Conservation (phyloP, 2,329 filamentous ascomycete species). For the Sarocladiaceae sp. region DNA sequence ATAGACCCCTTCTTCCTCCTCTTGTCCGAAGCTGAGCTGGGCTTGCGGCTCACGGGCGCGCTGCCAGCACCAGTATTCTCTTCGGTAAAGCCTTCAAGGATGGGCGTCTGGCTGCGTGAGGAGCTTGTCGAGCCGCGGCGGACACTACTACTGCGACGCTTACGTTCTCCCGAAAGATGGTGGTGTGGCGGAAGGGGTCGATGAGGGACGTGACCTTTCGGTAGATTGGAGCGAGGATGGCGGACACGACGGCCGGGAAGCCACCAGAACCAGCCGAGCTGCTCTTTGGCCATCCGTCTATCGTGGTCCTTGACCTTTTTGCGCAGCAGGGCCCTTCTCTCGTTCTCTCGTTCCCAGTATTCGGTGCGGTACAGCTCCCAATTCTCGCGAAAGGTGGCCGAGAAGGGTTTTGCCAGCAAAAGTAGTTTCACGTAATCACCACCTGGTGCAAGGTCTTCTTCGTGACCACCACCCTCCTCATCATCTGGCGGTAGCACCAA, state of each 20-base stretch:
- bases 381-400: constrained; percentile 87
- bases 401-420: constrained; percentile 89
- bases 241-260: constrained; percentile 55
- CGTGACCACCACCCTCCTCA: constrained; percentile 61
- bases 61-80: background rate
- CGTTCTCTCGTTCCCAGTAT: constrained; percentile 97
- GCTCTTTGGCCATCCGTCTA: constrained; percentile 58
- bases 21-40: constrained; percentile 40
- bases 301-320: constrained; percentile 63
- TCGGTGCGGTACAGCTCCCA: constrained; percentile 93
- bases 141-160: constrained; percentile 44
- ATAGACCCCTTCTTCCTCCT: constrained; percentile 7
- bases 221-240: constrained; percentile 18
- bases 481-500: constrained; percentile 37
- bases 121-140: constrained; percentile 47
- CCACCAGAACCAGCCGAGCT: constrained; percentile 80
- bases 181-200: constrained; percentile 18
- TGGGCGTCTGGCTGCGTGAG: constrained; percentile 43
- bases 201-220: constrained; percentile 1
- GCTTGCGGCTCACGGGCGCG: constrained; percentile 29
- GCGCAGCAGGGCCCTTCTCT: constrained; percentile 69
- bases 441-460: constrained; percentile 84
- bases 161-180: constrained; percentile 42
- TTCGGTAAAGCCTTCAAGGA: constrained; percentile 40
- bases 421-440: constrained; percentile 90